Evolutionary conservation across 768 basidiomycete genomes (phyloP).

Genomic region (Auricularia sp.): DNA sequence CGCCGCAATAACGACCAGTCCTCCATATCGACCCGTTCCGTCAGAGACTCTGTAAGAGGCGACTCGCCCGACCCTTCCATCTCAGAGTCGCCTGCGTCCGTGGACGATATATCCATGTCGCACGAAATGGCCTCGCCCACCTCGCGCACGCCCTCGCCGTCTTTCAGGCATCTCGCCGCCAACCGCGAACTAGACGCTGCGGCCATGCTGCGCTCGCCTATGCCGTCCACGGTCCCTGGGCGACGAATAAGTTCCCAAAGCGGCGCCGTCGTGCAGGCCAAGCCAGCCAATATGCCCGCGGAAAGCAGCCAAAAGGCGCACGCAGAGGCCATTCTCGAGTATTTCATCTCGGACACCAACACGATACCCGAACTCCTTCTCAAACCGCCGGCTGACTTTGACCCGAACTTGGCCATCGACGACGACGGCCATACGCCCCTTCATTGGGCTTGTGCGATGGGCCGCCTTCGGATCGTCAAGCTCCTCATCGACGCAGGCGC

Average conservation of each 20-base stretch:
- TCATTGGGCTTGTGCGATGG: slow-evolving; percentile 99
- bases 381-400: slow-evolving; percentile 80
- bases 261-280: slow-evolving; percentile 2
- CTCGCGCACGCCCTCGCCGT: slow-evolving; percentile 82
- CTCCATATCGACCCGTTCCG: not conserved
- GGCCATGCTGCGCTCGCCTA: slow-evolving; percentile 26
- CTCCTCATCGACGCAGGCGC: slow-evolving; percentile 87
- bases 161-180: slow-evolving; percentile 48
- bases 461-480: slow-evolving; percentile 91
- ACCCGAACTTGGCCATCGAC: slow-evolving; percentile 93
- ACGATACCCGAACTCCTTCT: slow-evolving; percentile 83
- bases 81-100: not conserved
- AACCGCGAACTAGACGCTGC: slow-evolving; percentile 20
- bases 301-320: slow-evolving; percentile 31
- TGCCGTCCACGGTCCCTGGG: slow-evolving; percentile 43
- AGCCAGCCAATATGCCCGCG: slow-evolving; percentile 3
- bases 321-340: slow-evolving; percentile 93
- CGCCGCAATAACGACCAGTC: not conserved
- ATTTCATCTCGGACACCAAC: slow-evolving; percentile 95
- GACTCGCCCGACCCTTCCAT: not conserved
- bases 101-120: slow-evolving; percentile 5
- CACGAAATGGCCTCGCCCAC: slow-evolving; percentile 58
- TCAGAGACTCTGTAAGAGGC: not conserved
- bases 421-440: slow-evolving; percentile 95
- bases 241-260: slow-evolving; percentile 12